Evolutionary conservation across 352 stramenopile genomes (phyloP), one percentile per base, ranked within the genome.

Genomic region (Phytophthora citrophthora): DNA sequence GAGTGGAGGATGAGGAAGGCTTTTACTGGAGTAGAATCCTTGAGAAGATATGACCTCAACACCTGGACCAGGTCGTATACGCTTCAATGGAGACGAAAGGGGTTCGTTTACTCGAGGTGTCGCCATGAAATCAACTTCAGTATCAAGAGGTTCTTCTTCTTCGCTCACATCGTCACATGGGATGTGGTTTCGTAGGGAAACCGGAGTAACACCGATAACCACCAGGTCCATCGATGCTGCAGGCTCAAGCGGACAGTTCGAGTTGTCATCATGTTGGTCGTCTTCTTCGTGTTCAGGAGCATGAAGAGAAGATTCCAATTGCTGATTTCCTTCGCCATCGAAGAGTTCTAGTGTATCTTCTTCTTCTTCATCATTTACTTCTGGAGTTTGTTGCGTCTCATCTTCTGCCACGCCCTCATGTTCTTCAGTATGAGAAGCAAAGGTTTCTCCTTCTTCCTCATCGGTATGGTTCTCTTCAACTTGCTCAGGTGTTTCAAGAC

Each of bases 261-360:
- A 39, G 6, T n/a, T n/a, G 9, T 4, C 31, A 23, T 55, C 18
- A 31, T 48, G 16, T n/a, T 53, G 23, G 11, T 57, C 54, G 15
- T 32, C 38, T 29, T 45, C 58, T 38, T 72, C 51, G 18, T 57
- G 31, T 44, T 72, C 58, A 15, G 64, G 52, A 2, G 54, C 46
- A 34, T 34, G 18, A 49, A 54, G 44, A 36, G 57, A 68, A 23
- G 5, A 13, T 24, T 46, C 9, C 12, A 45, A 13, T 24, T 59
- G 26, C 32, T 69, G 59, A 20, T 65, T 68, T 26, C n/a, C 58
- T 12, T 26, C 29, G 29, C 45, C 38, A 10, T 65, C 60, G 44
- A 89, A 88, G 41, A 86, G 67, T 45, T 88, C 81, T 13, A 84
- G 36, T 16, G 70, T 72, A 4, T 81, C 77, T 0, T 83, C 72